Evolutionary conservation across 805 yeast genomes (phyloP), one percentile per base, ranked within the genome.

Genomic region (Spathaspora sp.): DNA sequence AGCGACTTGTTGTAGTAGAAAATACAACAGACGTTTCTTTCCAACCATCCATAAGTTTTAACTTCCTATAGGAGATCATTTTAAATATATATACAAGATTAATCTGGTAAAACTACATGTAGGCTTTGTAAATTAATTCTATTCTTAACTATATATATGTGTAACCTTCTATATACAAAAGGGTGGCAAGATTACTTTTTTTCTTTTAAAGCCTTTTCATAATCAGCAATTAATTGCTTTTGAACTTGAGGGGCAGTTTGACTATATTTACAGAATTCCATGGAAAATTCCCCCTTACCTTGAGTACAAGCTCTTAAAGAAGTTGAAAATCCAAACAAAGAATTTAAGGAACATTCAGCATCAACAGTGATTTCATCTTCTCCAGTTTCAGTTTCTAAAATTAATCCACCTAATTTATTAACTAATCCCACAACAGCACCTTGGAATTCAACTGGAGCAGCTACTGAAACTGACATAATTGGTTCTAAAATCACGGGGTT

Each of bases 231-330:
- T 73, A 94, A 80, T 73, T 93, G 88, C 65, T 79, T 87, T 75
- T 94, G 99, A 58, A 93, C 78, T 59, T 90, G 97, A 38, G 93
- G 89, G 46, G 96, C 81, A 49, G 96, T 87, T 59, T 96, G 97
- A 48, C 93, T 83, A 69, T 93, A 94, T 64, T 90, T 88, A 66
- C 88, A 86, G 76, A 94, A 94, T 70, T 94, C 99, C 70, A 94
- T 80, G 1, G 97, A 82, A 70, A 94, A 94, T 74, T 96, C 98
- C 64, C 99, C 99, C 69, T 94, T 94, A 73, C 99, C 99, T 73
- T 94, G 99, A 14, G 99, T 93, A 54, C 89, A 84, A 18, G 99
- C 98, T 78, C 99, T 87, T 66, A 94, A 79, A 23, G 89, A 83
- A 8, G 98, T 89, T 7, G 98, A 97, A 66, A 94, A 89, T 39